These are phyloP conservation scores for Gloeopeniophorella convolvens DNA, from an alignment of 768 basidiomycete species.

Conservation along the genomic window DNA sequence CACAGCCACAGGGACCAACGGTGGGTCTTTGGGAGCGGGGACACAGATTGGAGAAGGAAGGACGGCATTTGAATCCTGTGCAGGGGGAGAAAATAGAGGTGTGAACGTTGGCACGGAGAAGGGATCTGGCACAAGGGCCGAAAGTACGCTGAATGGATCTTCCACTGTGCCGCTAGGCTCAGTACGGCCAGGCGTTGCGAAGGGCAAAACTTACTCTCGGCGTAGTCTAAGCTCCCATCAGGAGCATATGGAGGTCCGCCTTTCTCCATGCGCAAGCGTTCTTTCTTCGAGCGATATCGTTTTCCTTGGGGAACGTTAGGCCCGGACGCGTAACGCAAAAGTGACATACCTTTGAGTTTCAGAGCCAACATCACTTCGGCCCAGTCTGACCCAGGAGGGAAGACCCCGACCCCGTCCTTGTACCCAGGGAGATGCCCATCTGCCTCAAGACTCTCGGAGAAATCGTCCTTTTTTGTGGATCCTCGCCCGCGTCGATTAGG, in stretches of 20 bases:
- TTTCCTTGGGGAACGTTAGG: constrained; percentile 42
- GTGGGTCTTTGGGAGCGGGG: constrained; percentile 26
- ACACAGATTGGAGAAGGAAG: constrained; percentile 25
- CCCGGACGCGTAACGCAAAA: not conserved
- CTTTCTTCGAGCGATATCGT: constrained; percentile 75
- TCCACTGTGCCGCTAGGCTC: constrained; percentile 46
- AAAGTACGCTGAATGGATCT: constrained; percentile 67
- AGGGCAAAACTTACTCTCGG: constrained; percentile 48
- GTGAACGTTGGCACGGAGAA: constrained; percentile 48
- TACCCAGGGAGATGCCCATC: constrained; percentile 72
- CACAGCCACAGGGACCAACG: constrained; percentile 5
- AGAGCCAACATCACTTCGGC: constrained; percentile 66
- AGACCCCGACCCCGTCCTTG: constrained; percentile 67
- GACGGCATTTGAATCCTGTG: constrained; percentile 24
- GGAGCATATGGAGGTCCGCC: constrained; percentile 61
- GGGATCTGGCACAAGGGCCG: constrained; percentile 53
- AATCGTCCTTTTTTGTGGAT: constrained; percentile 30
- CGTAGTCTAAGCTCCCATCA: constrained; percentile 79
- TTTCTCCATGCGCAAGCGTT: constrained; percentile 68
- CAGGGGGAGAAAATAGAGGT: constrained; percentile 41
- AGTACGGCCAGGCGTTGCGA: constrained; percentile 10
- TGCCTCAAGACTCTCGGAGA: constrained; percentile 49
- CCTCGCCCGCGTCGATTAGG: constrained; percentile 32
- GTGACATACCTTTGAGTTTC: constrained; percentile 60
- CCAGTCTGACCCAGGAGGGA: constrained; percentile 64